Evolutionary conservation across 495 filamentous ascomycete genomes (phyloP).

Genomic region (Aspergillus wentii): DNA sequence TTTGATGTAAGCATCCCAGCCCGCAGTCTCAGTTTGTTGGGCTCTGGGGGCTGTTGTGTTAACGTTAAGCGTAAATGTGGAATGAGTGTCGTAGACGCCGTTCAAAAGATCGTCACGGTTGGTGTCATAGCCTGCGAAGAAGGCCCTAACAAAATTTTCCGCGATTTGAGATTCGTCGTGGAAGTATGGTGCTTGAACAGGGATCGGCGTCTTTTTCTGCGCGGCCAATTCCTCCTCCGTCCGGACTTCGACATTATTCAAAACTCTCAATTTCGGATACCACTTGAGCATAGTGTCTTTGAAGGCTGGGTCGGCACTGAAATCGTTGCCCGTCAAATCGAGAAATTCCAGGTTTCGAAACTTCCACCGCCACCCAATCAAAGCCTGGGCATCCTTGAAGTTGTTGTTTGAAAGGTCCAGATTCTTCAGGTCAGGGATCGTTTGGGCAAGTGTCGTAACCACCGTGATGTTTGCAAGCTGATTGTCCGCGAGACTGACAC

Average conservation of each 20-base stretch:
- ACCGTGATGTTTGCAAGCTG: slow-evolving; percentile 61
- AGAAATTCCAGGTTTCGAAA: slow-evolving; percentile 75
- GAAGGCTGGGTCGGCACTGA: slow-evolving; percentile 58
- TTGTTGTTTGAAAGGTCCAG: slow-evolving; percentile 81
- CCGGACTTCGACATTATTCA: slow-evolving; percentile 69
- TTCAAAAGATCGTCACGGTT: slow-evolving; percentile 58
- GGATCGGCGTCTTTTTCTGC: slow-evolving; percentile 57
- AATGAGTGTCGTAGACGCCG: slow-evolving; percentile 71
- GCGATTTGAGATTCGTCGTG: slow-evolving; percentile 70
- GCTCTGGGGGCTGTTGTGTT: slow-evolving; percentile 59
- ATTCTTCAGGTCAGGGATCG: slow-evolving; percentile 77
- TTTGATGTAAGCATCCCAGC: slow-evolving; percentile 74
- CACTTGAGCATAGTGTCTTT: slow-evolving; percentile 68
- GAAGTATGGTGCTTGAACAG: slow-evolving; percentile 64
- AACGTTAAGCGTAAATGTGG: slow-evolving; percentile 72
- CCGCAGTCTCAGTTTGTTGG: slow-evolving; percentile 30
- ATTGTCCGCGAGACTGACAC: slow-evolving; percentile 75
- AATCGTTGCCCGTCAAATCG: slow-evolving; percentile 69
- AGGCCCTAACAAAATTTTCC: slow-evolving; percentile 68
- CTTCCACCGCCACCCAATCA: slow-evolving; percentile 68
- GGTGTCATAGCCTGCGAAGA: slow-evolving; percentile 70
- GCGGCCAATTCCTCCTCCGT: slow-evolving; percentile 59
- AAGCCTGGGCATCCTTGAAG: slow-evolving; percentile 51
- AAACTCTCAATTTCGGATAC: slow-evolving; percentile 69
- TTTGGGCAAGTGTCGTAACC: slow-evolving; percentile 66